Conservation (phyloP, 768 basidiomycete genomes). For the Peribolospora baueri region DNA sequence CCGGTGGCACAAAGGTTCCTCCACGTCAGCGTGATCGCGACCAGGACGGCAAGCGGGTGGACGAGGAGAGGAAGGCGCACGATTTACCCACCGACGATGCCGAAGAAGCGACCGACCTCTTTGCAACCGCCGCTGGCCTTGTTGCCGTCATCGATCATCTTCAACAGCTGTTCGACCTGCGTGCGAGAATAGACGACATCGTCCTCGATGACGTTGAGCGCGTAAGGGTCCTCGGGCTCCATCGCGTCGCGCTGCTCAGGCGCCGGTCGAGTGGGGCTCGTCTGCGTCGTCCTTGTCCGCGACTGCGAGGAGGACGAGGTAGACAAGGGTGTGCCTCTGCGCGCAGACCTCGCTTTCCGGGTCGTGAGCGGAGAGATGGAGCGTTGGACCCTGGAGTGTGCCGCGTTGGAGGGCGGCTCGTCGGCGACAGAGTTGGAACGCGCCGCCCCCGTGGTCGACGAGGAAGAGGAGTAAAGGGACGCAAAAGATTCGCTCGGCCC, state of each 20-base stretch:
- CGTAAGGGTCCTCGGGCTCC: slow-evolving; percentile 28
- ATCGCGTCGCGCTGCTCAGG: slow-evolving; percentile 20
- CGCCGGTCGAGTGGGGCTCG: background rate
- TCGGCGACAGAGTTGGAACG: too few relatives aligned
- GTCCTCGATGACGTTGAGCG: slow-evolving; percentile 60
- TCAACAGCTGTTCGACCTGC: slow-evolving; percentile 71
- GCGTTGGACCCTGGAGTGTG: too few relatives aligned
- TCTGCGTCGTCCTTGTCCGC: background rate
- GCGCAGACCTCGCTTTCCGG: too few relatives aligned
- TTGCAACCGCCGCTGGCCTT: slow-evolving; percentile 62
- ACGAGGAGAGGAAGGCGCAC: background rate
- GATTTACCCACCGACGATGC: slow-evolving; percentile 39
- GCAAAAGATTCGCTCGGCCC: too few relatives aligned
- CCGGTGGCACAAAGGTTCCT: slow-evolving; percentile 8
- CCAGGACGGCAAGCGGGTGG: slow-evolving; percentile 8
- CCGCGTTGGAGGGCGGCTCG: too few relatives aligned
- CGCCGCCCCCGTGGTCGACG: too few relatives aligned
- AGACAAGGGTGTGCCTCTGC: too few relatives aligned
- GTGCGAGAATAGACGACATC: slow-evolving; percentile 64
- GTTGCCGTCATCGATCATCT: slow-evolving; percentile 91
- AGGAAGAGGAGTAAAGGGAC: too few relatives aligned
- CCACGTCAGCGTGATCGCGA: slow-evolving; percentile 17
- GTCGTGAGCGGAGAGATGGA: too few relatives aligned
- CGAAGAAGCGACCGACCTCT: slow-evolving; percentile 47
- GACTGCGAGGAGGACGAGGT: too few relatives aligned